These are phyloP conservation scores for Truncatella angustata DNA, from an alignment of 2,329 filamentous ascomycete species.

Conservation along the genomic window DNA sequence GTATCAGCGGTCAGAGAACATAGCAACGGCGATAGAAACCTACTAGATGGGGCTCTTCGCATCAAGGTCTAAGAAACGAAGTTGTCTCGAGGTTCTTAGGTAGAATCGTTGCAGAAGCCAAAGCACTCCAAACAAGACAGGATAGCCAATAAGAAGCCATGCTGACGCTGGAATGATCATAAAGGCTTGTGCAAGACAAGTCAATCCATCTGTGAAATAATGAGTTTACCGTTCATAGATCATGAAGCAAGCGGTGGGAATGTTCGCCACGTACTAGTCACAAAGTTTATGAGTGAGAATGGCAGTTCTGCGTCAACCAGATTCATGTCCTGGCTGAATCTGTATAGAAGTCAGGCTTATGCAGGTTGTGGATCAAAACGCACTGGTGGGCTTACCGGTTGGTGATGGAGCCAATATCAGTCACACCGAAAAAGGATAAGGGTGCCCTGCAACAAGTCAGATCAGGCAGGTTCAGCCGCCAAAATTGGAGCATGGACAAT, in stretches of 20 bases:
- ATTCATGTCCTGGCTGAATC: slow-evolving; percentile 15
- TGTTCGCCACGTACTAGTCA: background rate
- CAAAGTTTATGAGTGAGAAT: slow-evolving; percentile 3
- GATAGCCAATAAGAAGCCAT: slow-evolving; percentile 10
- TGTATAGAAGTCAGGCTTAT: slow-evolving; percentile 15
- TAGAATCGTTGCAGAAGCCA: slow-evolving; percentile 44
- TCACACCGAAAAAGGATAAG: slow-evolving; percentile 2
- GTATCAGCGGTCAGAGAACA: no score
- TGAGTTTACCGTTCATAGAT: background rate
- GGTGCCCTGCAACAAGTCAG: slow-evolving; percentile 28
- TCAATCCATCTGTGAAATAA: slow-evolving; percentile 32
- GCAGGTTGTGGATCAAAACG: no score
- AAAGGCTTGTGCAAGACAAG: slow-evolving; percentile 14
- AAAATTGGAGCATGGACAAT: background rate
- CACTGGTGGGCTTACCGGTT: no score
- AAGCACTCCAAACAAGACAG: slow-evolving; percentile 22
- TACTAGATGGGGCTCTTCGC: slow-evolving; percentile 38
- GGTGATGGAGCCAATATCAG: slow-evolving; percentile 6
- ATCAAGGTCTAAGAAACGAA: slow-evolving; percentile 45
- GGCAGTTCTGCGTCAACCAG: slow-evolving; percentile 5
- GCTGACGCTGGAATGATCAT: slow-evolving; percentile 11
- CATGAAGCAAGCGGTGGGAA: background rate
- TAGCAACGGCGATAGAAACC: background rate
- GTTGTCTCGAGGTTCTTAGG: slow-evolving; percentile 43
- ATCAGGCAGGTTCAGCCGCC: background rate